A percentile compares a stretch with the other conserved stretches of the same genome.
Conservation (phyloP, 345 rosid species). For the Xanthoceras sorbifolium region DNA sequence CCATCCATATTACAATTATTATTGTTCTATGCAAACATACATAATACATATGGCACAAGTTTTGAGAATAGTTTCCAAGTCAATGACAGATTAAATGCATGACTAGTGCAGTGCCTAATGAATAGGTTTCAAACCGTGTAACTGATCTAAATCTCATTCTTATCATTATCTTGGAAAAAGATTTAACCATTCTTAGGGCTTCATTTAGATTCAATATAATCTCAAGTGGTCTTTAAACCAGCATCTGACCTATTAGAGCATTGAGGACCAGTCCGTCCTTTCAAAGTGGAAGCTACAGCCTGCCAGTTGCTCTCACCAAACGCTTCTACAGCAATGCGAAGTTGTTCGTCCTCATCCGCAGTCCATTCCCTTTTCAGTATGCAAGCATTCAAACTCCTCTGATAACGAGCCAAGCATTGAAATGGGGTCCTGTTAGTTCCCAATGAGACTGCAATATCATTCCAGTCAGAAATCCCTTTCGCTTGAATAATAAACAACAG, state of each 20-base stretch:
- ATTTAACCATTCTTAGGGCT: not conserved
- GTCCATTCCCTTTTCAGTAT: conserved; percentile 82
- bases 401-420: conserved; percentile 80
- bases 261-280: conserved; percentile 80
- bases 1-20: not conserved
- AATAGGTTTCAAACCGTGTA: not conserved
- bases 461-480: conserved; percentile 67
- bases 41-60: not conserved
- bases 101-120: not conserved
- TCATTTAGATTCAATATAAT: not conserved
- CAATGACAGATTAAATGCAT: not conserved
- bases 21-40: not conserved
- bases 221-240: conserved; percentile 4
- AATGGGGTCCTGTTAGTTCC: conserved; percentile 88
- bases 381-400: conserved; percentile 74
- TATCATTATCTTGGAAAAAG: not conserved
- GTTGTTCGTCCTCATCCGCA: conserved; percentile 80
- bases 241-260: conserved; percentile 84
- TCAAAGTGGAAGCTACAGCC: conserved; percentile 67
- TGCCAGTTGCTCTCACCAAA: conserved; percentile 89
- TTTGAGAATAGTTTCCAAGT: not conserved
- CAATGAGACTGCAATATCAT: conserved; percentile 60
- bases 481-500: conserved; percentile 59
- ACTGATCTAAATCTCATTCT: conserved; percentile 5
- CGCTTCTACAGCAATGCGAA: conserved; percentile 64